Percentiles rank a stretch among this genome's conserved stretches.
Evolutionary conservation across 352 stramenopile genomes (phyloP).

Genomic region (Phytophthora europaea): DNA sequence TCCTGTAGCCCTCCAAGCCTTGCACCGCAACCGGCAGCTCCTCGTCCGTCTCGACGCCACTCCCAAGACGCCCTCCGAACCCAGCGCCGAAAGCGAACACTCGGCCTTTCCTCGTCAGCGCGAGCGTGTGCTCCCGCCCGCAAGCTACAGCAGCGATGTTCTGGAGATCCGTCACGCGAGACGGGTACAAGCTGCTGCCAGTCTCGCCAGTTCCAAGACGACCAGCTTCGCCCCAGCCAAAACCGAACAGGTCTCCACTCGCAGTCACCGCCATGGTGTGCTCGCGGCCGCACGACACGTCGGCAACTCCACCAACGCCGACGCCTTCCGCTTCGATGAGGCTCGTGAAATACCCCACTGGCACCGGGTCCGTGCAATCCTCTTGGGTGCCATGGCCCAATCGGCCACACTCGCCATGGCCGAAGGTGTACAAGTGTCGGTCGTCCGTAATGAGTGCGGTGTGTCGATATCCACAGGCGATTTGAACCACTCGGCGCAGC

Average conservation of each 20-base stretch:
- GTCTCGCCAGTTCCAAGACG: constrained; percentile 85
- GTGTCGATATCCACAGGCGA: constrained; percentile 84
- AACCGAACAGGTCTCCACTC: constrained; percentile 81
- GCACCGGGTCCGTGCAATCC: constrained; percentile 46
- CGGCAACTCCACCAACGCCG: constrained; percentile 46
- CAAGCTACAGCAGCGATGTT: constrained; percentile 71
- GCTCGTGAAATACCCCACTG: constrained; percentile 68
- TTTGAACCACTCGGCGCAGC: constrained; percentile 66
- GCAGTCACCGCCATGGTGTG: constrained; percentile 84
- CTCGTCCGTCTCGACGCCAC: constrained; percentile 68
- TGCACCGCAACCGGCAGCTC: constrained; percentile 56
- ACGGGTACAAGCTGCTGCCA: constrained; percentile 67
- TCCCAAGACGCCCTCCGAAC: constrained; percentile 82
- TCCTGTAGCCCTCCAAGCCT: constrained; percentile 43
- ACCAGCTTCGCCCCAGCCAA: constrained; percentile 88
- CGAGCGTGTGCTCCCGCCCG: constrained; percentile 86
- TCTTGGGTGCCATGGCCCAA: constrained; percentile 79
- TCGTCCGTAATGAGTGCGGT: constrained; percentile 79
- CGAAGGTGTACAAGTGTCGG: constrained; percentile 79
- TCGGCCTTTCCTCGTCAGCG: constrained; percentile 54
- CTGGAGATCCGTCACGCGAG: constrained; percentile 61
- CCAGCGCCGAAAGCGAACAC: constrained; percentile 84
- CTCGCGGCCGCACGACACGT: constrained; percentile 83
- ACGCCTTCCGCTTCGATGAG: constrained; percentile 51
- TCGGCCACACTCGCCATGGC: constrained; percentile 83